Conservation (phyloP, 2,329 filamentous ascomycete genomes). For the Cladosporium velox region DNA sequence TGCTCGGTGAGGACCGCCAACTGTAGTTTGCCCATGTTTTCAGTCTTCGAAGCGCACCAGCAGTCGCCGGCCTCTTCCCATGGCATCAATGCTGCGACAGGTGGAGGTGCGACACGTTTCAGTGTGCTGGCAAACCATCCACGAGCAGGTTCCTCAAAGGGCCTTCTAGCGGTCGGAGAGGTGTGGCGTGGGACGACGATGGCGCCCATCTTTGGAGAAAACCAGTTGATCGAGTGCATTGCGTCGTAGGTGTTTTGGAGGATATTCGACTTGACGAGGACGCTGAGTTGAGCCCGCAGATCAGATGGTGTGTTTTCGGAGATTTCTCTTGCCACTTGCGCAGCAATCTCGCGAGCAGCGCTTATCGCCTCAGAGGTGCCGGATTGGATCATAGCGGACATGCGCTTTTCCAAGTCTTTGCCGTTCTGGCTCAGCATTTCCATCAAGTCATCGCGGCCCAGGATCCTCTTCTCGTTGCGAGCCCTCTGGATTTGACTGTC, state of each 20-base stretch:
- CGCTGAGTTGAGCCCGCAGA: constrained; percentile 26
- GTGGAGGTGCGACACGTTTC: constrained; percentile 20
- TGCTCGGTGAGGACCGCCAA: constrained; percentile 58
- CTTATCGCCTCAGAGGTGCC: constrained; percentile 10
- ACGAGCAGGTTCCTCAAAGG: constrained; percentile 22
- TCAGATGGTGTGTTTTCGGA: constrained; percentile 21
- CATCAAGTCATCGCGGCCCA: neutral
- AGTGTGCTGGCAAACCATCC: constrained; percentile 14
- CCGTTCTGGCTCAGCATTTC: constrained; percentile 25
- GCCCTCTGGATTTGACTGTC: neutral
- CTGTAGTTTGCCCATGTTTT: constrained; percentile 57
- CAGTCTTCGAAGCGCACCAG: constrained; percentile 69
- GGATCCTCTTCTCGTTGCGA: too few species aligned
- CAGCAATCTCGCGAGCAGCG: constrained; percentile 7
- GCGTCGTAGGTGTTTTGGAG: constrained; percentile 32
- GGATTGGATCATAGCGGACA: constrained; percentile 10
- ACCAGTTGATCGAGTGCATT: constrained; percentile 66
- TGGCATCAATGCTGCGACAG: constrained; percentile 57
- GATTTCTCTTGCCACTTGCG: constrained; percentile 18
- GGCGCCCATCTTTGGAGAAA: constrained; percentile 67
- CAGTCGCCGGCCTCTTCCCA: constrained; percentile 85
- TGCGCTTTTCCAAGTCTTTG: constrained; percentile 12
- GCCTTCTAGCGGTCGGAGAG: constrained; percentile 56
- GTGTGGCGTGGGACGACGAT: constrained; percentile 61
- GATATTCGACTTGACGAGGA: constrained; percentile 35